Conservation (phyloP, 805 yeast genomes). For the Candida cerambycidarum region DNA sequence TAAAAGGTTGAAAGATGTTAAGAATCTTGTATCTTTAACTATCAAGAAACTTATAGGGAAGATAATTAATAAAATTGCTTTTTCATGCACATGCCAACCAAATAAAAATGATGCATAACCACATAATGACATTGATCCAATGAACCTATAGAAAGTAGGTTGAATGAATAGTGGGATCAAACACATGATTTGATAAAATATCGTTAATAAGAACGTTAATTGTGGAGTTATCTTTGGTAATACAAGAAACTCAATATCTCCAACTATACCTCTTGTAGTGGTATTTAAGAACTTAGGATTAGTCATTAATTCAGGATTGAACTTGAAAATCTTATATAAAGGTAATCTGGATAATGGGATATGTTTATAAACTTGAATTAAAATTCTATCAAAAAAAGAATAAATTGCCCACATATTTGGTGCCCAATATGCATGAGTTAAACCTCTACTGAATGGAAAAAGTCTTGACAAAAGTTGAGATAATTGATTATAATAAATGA, state of each 20-base stretch:
- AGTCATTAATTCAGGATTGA: constrained; percentile 43
- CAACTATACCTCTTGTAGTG: constrained; percentile 83
- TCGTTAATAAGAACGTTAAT: constrained; percentile 72
- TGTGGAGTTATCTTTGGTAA: constrained; percentile 80
- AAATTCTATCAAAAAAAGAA: constrained; percentile 73
- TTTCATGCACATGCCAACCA: constrained; percentile 99
- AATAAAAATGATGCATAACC: constrained; percentile 89
- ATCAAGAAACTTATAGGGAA: constrained; percentile 84
- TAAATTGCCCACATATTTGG: constrained; percentile 97
- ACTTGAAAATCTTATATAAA: constrained; percentile 39
- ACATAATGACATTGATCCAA: constrained; percentile 84
- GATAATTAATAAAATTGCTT: constrained; percentile 87
- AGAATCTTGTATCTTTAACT: constrained; percentile 65
- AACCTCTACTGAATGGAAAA: constrained; percentile 92
- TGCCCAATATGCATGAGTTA: constrained; percentile 99
- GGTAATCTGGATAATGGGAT: constrained; percentile 33
- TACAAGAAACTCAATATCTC: constrained; percentile 80
- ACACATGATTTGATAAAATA: constrained; percentile 82
- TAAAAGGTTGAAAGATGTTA: constrained; percentile 69
- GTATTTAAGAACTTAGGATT: constrained; percentile 29
- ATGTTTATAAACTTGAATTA: constrained; percentile 46
- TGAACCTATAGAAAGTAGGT: constrained; percentile 75
- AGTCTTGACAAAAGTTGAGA: constrained; percentile 67
- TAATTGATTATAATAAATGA: constrained; percentile 57
- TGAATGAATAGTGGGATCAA: constrained; percentile 65